Base-by-base conservation (phyloP, 2,329 filamentous ascomycete genomes). In the Emergomyces pasteurianus region DNA sequence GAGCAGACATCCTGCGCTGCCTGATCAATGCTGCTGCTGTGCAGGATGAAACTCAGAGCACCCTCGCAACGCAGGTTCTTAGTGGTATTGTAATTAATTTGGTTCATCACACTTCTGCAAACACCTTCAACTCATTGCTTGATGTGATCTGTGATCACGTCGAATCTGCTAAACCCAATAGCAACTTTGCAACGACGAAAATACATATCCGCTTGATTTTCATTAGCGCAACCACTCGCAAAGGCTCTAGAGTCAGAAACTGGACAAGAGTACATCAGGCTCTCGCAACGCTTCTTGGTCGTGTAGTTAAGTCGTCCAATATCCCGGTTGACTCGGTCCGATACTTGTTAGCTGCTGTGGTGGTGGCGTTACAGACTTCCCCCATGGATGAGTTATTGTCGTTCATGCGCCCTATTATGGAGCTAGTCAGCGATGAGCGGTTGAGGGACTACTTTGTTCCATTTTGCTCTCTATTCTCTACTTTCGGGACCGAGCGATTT, bases 391-490 rank as follows among this genome's bases (percentile, higher is more conserved):
- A 86, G 7, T 77, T 95, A 42, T 85, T 95, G 49, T 83, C 89
- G 0, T 81, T 83, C 43, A 81, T 92, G 61, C 81, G 83, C 18
- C 74, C 83, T 3, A 79, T 95, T 53, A 82, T 84, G 70, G 83
- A 86, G 40, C 77, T 78, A 3, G 76, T 95, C 55, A 85, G 83
- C 3, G 81, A 82, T 58, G 84, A 87, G 52, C 80, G 81, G 0
- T 81, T 92, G 67, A 83, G 86, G 68, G 75, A 75, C 58, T 87
- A 86, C 78, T 97, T 96, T 71, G 81, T 97, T 50, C 82, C 86
- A 0, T 96, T 97, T 73, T 96, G 90, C 73, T 86, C 87, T 16
- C 86, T 89, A 58, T 86, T 94, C 66, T 86, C 89, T 0, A 83
- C 90, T 59, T 78, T 95, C 42, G 86, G 91, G 53, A 71, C 81